Percentiles rank a stretch among this genome's conserved stretches.
Conservation (phyloP, 2,329 filamentous ascomycete genomes). For the Colletotrichum destructivum region DNA sequence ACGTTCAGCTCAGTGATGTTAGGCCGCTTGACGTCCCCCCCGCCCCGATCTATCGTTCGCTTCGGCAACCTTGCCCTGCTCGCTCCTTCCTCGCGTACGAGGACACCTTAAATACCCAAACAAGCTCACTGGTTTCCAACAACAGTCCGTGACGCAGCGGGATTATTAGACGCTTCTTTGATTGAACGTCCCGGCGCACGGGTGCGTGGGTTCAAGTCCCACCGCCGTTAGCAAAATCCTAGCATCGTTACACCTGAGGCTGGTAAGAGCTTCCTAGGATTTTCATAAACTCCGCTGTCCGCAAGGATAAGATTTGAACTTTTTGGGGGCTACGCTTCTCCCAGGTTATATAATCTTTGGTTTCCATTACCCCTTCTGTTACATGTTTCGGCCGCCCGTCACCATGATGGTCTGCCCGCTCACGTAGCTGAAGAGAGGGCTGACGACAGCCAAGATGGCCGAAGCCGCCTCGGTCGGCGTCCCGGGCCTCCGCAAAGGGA, state of each 20-base stretch:
- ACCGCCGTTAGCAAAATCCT: slow-evolving; percentile 22
- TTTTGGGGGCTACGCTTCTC: neutral
- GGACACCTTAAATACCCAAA: neutral
- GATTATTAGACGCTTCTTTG: slow-evolving; percentile 15
- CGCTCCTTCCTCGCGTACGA: neutral
- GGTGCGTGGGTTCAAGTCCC: slow-evolving; percentile 27
- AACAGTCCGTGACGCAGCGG: slow-evolving; percentile 18
- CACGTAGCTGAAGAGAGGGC: slow-evolving; percentile 88
- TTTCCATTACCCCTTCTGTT: no score
- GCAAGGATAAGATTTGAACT: slow-evolving; percentile 2
- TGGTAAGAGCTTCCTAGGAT: slow-evolving; percentile 29
- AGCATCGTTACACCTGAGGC: slow-evolving; percentile 33
- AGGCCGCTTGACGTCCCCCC: neutral
- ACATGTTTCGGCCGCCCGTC: slow-evolving; percentile 81
- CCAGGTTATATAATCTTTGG: no score
- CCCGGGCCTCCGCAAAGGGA: slow-evolving; percentile 83
- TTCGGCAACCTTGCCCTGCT: neutral
- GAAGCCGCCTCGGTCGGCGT: slow-evolving; percentile 86
- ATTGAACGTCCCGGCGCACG: slow-evolving; percentile 21
- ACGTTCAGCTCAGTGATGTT: slow-evolving; percentile 6
- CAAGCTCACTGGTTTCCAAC: neutral
- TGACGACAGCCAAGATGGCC: slow-evolving; percentile 83
- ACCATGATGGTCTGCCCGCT: slow-evolving; percentile 90
- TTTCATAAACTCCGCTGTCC: slow-evolving; percentile 14
- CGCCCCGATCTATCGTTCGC: neutral